phyloP scores from a whole-genome alignment of 495 filamentous ascomycete species.

The Penicillium waksmanii region DNA sequence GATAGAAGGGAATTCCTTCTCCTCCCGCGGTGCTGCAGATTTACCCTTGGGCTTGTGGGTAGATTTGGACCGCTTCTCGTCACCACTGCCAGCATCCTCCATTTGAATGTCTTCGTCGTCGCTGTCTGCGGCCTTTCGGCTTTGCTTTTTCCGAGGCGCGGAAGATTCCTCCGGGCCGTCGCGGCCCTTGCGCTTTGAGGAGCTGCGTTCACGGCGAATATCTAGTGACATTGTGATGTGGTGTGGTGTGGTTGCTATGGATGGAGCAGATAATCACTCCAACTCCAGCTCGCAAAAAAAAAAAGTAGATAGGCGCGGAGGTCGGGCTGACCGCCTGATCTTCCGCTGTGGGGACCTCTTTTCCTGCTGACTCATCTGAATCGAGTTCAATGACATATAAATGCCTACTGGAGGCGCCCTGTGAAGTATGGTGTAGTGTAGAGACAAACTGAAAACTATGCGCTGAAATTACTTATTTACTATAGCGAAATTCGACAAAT shows the following conservation, averaged over 20 bases:
- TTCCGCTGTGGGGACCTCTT: not conserved
- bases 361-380: not conserved
- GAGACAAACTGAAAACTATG: too few species aligned
- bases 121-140: conserved; percentile 17
- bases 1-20: conserved; percentile 47
- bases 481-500: too few species aligned
- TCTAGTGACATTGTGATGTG: conserved; percentile 24
- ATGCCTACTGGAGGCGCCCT: too few species aligned
- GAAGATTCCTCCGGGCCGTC: conserved; percentile 30
- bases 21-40: conserved; percentile 20
- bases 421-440: too few species aligned
- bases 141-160: conserved; percentile 29
- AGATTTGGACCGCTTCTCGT: conserved; percentile 20
- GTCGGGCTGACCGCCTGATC: conserved; percentile 1
- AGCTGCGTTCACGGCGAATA: conserved; percentile 20
- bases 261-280: not conserved
- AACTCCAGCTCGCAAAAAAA: conserved; percentile 11
- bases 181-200: conserved; percentile 37
- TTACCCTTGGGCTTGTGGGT: conserved; percentile 31
- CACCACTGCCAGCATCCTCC: conserved; percentile 18
- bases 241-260: conserved; percentile 5
- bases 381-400: not conserved
- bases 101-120: conserved; percentile 14
- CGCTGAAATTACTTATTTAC: too few species aligned
- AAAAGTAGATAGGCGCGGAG: conserved; percentile 17